A percentile compares a stretch with the other conserved stretches of the same genome.
Evolutionary conservation across 345 rosid species (phyloP).

Genomic region (Eutrema yunnanense): DNA sequence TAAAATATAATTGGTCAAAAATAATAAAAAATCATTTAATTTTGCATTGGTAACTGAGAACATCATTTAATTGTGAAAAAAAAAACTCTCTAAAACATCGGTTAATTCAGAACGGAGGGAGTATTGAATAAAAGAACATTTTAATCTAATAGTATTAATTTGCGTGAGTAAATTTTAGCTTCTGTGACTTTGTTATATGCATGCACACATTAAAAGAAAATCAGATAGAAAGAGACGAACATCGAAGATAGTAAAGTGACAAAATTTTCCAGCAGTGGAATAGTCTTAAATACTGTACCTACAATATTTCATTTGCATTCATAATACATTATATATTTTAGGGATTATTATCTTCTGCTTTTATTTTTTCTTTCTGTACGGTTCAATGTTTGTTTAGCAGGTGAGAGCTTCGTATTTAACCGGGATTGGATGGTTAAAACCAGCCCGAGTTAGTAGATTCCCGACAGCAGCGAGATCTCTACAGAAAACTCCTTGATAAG

Average conservation of each 20-base stretch:
- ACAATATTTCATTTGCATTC: conserved; percentile 13
- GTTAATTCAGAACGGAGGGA: too few species aligned
- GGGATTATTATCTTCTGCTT: background rate
- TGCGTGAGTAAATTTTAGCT: background rate
- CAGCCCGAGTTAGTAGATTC: conserved; percentile 62
- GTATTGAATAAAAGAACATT: too few species aligned
- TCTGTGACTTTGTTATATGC: background rate
- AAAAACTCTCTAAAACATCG: too few species aligned
- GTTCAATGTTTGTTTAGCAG: conserved; percentile 35
- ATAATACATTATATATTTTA: background rate
- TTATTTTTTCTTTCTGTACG: conserved; percentile 32
- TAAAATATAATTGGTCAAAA: too few species aligned
- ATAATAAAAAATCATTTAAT: too few species aligned
- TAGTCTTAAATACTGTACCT: conserved; percentile 3
- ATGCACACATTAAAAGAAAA: background rate
- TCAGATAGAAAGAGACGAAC: background rate
- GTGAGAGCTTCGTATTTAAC: conserved; percentile 83
- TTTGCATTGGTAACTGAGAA: too few species aligned
- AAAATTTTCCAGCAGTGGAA: conserved; percentile 48
- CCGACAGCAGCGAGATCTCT: conserved; percentile 81
- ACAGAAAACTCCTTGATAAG: conserved; percentile 88
- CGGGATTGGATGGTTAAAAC: conserved; percentile 71
- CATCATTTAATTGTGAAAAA: too few species aligned
- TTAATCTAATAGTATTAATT: too few species aligned
- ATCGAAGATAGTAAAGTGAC: conserved; percentile 28